Percentiles rank a stretch among this genome's conserved stretches.
Evolutionary conservation across 768 basidiomycete species (phyloP).

Genomic region (Russula olivacea): DNA sequence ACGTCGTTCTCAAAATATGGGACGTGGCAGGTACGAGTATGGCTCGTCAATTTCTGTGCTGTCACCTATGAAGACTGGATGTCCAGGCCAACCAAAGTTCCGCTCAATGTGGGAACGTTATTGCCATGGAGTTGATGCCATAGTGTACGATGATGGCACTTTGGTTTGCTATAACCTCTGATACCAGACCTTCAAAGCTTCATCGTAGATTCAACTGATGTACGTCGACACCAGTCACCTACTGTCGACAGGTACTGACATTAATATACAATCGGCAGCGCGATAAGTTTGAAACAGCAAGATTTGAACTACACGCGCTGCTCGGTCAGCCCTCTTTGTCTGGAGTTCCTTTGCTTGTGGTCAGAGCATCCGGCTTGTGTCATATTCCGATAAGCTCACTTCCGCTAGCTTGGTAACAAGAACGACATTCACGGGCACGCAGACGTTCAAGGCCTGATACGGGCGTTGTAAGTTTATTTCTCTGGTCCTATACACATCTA

Average conservation of each 20-base stretch:
- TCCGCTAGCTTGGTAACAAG: slow-evolving; percentile 78
- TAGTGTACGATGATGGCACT: slow-evolving; percentile 54
- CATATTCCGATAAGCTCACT: background rate
- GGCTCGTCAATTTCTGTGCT: background rate
- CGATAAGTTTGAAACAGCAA: slow-evolving; percentile 76
- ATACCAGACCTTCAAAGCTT: slow-evolving; percentile 46
- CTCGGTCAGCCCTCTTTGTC: slow-evolving; percentile 57
- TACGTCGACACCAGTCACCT: slow-evolving; percentile 35
- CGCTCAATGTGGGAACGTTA: slow-evolving; percentile 96
- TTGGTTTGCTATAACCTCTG: background rate
- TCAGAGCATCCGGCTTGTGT: slow-evolving; percentile 35
- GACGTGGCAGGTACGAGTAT: slow-evolving; percentile 74
- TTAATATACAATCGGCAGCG: slow-evolving; percentile 39
- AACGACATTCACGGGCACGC: slow-evolving; percentile 78
- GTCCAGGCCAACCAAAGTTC: slow-evolving; percentile 81
- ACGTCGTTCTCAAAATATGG: slow-evolving; percentile 90
- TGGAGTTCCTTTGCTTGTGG: slow-evolving; percentile 78
- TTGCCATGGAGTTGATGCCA: slow-evolving; percentile 87
- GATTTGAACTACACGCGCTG: slow-evolving; percentile 79
- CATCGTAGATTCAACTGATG: slow-evolving; percentile 89
- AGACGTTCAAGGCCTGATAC: slow-evolving; percentile 78
- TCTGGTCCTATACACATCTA: background rate
- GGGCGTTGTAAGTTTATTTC: slow-evolving; percentile 50
- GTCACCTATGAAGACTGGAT: background rate
- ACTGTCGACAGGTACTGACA: background rate